A percentile compares a stretch with the other conserved stretches of the same genome.
These are phyloP conservation scores for Nyssa sinensis DNA, from an alignment of 148 eudicot species.

Conservation along the genomic window DNA sequence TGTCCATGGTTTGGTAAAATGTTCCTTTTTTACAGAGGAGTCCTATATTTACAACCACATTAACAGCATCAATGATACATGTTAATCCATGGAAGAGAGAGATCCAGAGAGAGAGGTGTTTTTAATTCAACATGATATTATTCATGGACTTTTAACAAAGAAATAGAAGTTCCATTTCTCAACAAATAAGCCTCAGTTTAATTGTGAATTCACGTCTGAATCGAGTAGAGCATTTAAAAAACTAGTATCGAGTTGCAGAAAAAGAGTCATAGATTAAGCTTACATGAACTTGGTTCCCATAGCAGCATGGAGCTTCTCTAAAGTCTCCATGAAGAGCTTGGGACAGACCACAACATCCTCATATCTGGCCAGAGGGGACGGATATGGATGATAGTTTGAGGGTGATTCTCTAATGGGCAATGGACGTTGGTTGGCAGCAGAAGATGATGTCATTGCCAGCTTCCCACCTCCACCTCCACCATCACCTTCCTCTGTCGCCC, in stretches of 20 bases:
- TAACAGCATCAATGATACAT: too few species aligned
- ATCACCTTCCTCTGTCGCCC: conserved; percentile 12
- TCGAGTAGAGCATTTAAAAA: too few species aligned
- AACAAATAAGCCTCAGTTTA: too few species aligned
- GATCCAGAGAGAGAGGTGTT: too few species aligned
- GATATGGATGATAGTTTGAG: conserved; percentile 43
- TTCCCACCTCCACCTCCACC: conserved; percentile 11
- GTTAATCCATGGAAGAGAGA: too few species aligned
- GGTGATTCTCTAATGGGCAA: conserved; percentile 20
- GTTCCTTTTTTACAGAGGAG: too few species aligned
- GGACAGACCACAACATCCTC: conserved; percentile 58
- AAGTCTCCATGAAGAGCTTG: conserved; percentile 62
- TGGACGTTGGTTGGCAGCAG: conserved; percentile 23
- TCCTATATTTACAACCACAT: too few species aligned
- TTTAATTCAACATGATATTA: too few species aligned
- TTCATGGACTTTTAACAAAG: not conserved
- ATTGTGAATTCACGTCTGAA: too few species aligned
- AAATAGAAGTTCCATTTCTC: not conserved
- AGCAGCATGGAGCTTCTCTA: conserved; percentile 68
- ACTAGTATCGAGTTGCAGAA: not conserved
- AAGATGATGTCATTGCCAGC: conserved; percentile 36
- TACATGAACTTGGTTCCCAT: conserved; percentile 96
- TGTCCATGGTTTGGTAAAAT: too few species aligned
- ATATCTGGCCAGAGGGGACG: conserved; percentile 60
- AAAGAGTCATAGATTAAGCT: conserved; percentile 1